Evolutionary conservation across 768 basidiomycete genomes (phyloP).

Genomic region (Termitomyces sp.): DNA sequence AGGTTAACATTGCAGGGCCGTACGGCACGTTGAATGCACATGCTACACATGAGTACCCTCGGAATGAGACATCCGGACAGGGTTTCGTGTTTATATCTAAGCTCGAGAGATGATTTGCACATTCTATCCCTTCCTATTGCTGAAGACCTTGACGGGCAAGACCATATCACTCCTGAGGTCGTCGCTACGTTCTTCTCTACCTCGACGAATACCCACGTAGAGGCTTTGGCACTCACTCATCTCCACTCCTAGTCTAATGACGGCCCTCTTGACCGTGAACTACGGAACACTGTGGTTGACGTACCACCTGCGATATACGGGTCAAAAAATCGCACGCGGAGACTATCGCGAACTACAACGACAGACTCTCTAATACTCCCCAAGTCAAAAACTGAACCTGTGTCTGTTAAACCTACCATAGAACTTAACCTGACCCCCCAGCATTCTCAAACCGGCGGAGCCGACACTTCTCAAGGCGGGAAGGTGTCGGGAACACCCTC

Average conservation of each 20-base stretch:
- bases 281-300: neutral
- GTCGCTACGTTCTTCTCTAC: neutral
- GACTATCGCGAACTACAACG: constrained; percentile 1
- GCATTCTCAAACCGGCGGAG: neutral
- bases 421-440: neutral
- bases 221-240: constrained; percentile 6
- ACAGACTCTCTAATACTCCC: neutral
- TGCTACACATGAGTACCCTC: neutral
- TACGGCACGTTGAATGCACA: neutral
- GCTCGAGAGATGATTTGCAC: neutral
- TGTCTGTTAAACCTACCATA: neutral
- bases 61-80: neutral
- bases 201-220: constrained; percentile 1
- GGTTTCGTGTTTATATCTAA: neutral
- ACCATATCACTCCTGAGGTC: too few relatives aligned
- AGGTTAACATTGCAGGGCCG: neutral
- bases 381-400: neutral
- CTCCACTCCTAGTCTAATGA: constrained; percentile 1
- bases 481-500: neutral
- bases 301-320: neutral
- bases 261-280: neutral
- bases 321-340: constrained; percentile 8
- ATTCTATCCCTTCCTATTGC: neutral
- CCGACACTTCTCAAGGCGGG: neutral
- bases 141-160: too few relatives aligned